Percentiles rank a stretch among this genome's conserved stretches.
These are phyloP conservation scores for Volvox carteri DNA, from an alignment of 163 green algal species.

Conservation along the genomic window DNA sequence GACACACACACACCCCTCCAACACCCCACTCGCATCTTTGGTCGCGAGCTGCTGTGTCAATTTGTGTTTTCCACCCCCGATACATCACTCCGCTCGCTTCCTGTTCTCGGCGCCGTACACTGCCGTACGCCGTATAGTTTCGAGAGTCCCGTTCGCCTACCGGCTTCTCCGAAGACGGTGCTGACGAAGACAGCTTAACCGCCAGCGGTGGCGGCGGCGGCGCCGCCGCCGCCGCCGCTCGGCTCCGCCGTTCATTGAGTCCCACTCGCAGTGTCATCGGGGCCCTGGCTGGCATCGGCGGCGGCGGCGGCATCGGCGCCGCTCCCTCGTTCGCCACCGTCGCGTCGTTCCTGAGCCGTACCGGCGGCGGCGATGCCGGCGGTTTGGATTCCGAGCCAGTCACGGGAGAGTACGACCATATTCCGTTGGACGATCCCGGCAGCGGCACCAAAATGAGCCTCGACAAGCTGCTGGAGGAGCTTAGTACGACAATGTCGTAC, in stretches of 20 bases:
- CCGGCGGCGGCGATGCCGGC: background rate
- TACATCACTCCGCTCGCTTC: no score
- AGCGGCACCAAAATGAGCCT: slow-evolving; percentile 47
- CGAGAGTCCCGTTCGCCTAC: slow-evolving; percentile 12
- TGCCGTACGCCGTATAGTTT: no score
- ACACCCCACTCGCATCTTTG: no score
- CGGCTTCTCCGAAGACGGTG: background rate
- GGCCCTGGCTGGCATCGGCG: background rate
- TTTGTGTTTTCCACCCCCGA: no score
- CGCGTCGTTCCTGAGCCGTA: background rate
- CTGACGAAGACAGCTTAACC: background rate
- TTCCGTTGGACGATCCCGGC: slow-evolving; percentile 35
- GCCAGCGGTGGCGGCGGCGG: no score
- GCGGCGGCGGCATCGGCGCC: background rate
- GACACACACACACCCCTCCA: no score
- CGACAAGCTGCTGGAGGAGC: slow-evolving; percentile 66
- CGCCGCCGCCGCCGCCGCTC: background rate
- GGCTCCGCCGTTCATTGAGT: background rate
- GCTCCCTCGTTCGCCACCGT: background rate
- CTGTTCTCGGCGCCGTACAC: no score
- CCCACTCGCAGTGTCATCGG: background rate
- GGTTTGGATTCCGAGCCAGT: background rate
- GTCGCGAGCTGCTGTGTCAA: no score
- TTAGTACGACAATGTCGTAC: slow-evolving; percentile 63
- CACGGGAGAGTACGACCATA: slow-evolving; percentile 14